These are phyloP conservation scores for Leishmania major DNA, from an alignment of 208 protist species.

Conservation along the genomic window DNA sequence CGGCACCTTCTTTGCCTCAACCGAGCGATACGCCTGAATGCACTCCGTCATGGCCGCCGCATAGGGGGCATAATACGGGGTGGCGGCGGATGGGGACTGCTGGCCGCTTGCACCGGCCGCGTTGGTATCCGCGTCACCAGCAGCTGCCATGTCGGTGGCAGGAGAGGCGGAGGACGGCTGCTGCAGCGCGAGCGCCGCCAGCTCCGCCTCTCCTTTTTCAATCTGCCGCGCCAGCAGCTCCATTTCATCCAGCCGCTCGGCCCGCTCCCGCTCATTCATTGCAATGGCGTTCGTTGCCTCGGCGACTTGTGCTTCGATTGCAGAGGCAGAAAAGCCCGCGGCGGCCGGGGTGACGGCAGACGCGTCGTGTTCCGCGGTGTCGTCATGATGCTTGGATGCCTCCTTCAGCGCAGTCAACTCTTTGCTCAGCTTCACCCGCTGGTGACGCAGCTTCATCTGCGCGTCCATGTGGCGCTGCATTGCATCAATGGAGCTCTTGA, in stretches of 20 bases:
- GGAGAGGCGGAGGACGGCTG: background rate
- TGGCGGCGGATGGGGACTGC: background rate
- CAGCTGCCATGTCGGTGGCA: background rate
- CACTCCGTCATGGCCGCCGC: conserved; percentile 67
- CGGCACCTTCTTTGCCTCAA: conserved; percentile 49
- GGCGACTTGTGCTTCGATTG: conserved; percentile 20
- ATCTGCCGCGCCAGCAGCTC: conserved; percentile 20
- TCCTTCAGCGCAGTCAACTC: conserved; percentile 15
- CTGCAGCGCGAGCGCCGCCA: conserved; percentile 12
- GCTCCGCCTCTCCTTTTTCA: conserved; percentile 17
- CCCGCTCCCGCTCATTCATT: conserved; percentile 35
- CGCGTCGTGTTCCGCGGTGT: background rate
- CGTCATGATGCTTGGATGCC: background rate
- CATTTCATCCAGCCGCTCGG: conserved; percentile 30
- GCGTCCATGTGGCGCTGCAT: conserved; percentile 62
- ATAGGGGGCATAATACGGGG: conserved; percentile 32
- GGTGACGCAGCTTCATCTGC: conserved; percentile 58
- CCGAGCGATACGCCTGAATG: conserved; percentile 65
- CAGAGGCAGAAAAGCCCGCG: background rate
- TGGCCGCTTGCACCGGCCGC: background rate
- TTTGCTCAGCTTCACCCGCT: conserved; percentile 45
- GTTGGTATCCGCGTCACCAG: background rate
- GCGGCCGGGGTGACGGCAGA: background rate
- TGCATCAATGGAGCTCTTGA: conserved; percentile 74
- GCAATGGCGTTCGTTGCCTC: conserved; percentile 34